Evolutionary conservation across 805 yeast species (phyloP), one percentile per base, ranked within the genome.

Genomic region (Priceomyces castillae): DNA sequence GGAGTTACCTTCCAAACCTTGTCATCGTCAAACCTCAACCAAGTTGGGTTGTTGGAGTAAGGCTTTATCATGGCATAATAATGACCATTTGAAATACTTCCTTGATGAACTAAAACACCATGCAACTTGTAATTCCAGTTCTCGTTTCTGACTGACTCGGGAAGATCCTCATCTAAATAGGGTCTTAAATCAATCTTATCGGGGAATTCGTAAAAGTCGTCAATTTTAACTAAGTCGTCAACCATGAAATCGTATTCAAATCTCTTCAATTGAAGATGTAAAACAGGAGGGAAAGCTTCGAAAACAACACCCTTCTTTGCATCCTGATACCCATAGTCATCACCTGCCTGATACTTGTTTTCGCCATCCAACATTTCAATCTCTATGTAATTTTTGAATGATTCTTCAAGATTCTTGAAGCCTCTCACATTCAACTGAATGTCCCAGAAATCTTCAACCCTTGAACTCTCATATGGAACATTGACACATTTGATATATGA

Each of bases 391-490:
- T 90, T 87, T 40, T 80, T 77, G 64, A 94, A 94, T 0, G 97
- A 83, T 41, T 82, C 83, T 43, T 78, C 70, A 38, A 94, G 74
- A 54, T 82, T 81, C 41, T 71, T 74, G 72, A 90, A 75, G 28
- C 90, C 85, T 59, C 88, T 89, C 18, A 94, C 99, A 57, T 94
- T 94, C 47, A 94, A 71, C 64, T 94, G 99, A 48, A 94, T 86
- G 70, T 94, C 99, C 99, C 99, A 94, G 58, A 86, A 94, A 59
- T 94, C 98, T 63, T 94, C 99, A 3, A 76, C 79, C 48, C 97
- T 77, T 2, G 96, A 81, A 31, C 95, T 85, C 67, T 94, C 98
- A 61, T 88, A 94, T 41, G 90, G 89, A 11, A 94, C 97, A 61
- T 92, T 80, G 35, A 92, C 78, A 67, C 99, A 94, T 62, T 89